Conservation (phyloP, 345 rosid genomes). For the Capsella bursapastoris region DNA sequence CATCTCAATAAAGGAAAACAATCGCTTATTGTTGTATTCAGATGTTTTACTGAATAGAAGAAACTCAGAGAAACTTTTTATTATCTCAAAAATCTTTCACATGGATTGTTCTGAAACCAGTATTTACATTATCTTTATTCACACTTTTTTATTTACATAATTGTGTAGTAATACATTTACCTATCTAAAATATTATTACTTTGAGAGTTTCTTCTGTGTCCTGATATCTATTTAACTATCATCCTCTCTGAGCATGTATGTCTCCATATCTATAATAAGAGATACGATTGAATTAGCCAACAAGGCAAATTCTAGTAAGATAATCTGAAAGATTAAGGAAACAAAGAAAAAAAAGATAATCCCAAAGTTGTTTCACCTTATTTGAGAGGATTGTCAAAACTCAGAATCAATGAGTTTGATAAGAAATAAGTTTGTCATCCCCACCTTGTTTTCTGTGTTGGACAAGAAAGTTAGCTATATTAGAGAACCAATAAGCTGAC, state of each 20-base stretch:
- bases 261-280: conserved; percentile 31
- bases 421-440: conserved; percentile 19
- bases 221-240: conserved; percentile 32
- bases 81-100: conserved; percentile 11
- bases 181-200: conserved; percentile 37
- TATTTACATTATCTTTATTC: conserved; percentile 41
- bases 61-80: background rate
- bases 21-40: background rate
- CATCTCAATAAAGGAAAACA: conserved; percentile 32
- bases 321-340: conserved; percentile 1
- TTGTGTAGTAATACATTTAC: conserved; percentile 23
- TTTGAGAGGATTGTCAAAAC: conserved; percentile 25
- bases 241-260: conserved; percentile 37
- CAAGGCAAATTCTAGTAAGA: background rate
- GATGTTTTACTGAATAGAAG: conserved; percentile 11
- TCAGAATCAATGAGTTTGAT: conserved; percentile 30
- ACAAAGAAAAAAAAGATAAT: background rate
- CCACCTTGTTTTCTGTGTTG: conserved; percentile 30
- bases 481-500: background rate
- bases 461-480: conserved; percentile 14
- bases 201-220: conserved; percentile 34
- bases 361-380: conserved; percentile 23
- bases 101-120: conserved; percentile 17
- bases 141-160: conserved; percentile 27
- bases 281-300: conserved; percentile 32